A percentile compares a stretch with the other conserved stretches of the same genome.
Evolutionary conservation across 1,284 basidiomycete species (phyloP).

Genomic region (Xanthoconium separans): DNA sequence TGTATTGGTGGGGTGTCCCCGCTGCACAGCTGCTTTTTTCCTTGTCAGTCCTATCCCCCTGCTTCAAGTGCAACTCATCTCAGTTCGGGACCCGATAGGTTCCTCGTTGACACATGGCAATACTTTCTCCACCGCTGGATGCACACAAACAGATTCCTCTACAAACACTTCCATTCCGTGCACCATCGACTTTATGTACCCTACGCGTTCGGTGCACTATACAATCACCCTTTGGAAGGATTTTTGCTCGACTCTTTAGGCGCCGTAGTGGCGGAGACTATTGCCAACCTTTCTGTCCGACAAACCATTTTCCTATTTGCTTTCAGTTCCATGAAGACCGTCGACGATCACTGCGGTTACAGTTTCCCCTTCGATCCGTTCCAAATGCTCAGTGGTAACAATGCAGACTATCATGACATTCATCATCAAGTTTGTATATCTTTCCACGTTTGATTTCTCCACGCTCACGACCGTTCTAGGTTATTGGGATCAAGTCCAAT

Average conservation of each 20-base stretch:
- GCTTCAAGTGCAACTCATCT: neutral
- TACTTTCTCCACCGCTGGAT: slow-evolving; percentile 93
- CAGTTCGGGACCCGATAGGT: slow-evolving; percentile 48
- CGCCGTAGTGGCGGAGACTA: slow-evolving; percentile 72
- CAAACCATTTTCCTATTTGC: slow-evolving; percentile 86
- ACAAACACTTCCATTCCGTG: slow-evolving; percentile 90
- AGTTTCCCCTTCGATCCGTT: slow-evolving; percentile 86
- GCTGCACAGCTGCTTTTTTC: slow-evolving; percentile 73
- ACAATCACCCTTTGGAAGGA: slow-evolving; percentile 97
- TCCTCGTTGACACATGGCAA: slow-evolving; percentile 97
- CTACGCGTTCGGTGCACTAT: slow-evolving; percentile 95
- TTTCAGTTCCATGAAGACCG: slow-evolving; percentile 89
- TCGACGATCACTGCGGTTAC: slow-evolving; percentile 98
- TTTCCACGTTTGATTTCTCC: neutral
- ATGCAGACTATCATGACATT: slow-evolving; percentile 97
- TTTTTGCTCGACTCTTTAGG: slow-evolving; percentile 89
- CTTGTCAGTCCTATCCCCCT: slow-evolving; percentile 62
- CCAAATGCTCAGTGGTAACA: slow-evolving; percentile 88
- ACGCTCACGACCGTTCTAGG: slow-evolving; percentile 38
- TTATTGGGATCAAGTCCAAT: slow-evolving; percentile 93
- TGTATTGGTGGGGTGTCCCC: slow-evolving; percentile 97
- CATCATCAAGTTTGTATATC: slow-evolving; percentile 77
- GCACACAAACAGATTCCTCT: slow-evolving; percentile 91
- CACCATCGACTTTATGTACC: slow-evolving; percentile 98
- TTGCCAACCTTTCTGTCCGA: slow-evolving; percentile 74